Base-by-base conservation (phyloP, 129 eudicot species). In the Tagetes erecta region DNA sequence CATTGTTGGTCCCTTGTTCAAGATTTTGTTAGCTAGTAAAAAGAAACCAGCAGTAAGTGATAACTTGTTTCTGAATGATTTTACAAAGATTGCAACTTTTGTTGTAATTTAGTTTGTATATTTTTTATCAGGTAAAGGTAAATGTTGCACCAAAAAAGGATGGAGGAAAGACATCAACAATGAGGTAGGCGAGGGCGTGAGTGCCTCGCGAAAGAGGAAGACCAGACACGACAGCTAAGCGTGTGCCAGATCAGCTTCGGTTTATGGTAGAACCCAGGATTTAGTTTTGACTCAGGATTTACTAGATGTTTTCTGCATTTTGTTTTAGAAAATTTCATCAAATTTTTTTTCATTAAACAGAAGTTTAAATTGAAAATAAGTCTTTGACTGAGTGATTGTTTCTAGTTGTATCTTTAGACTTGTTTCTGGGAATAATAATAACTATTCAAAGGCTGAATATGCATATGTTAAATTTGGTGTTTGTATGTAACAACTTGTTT, bases 1-100 rank as follows among this genome's bases (percentile, higher is more conserved):
- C 50, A 34, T 86, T 65, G 68, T 84, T 60, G 79, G 85, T 39
- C 39, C 86, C 46, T 56, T 88, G 53, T 72, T 86, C 39, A 86
- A 77, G 78, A 77, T 86, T 73, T 67, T 86, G 34, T 84, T 84
- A 47, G 91, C 86, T 36, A 85, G 82, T 68, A 81, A 81, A 70
- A 83, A 85, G 83, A 88, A 83, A 53, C 50, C 50, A 45, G 82
- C 84, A 2, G 95, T 88, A 56, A 80, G 90, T 77, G 27, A 10
- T 46, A 34, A 6, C 34, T 13, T 12, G 42, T 33, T 44, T 45
- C 14, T 0, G 49, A 41, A 40, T 41, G 6, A 65, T 44, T 56
- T 33, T 31, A 49, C 13, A 2, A 50, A 8, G 34, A 2, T 40
- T 39, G 37, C 64, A 51, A 70, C 46, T 40, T 72, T 12, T 64